Percentiles rank a stretch among this genome's conserved stretches.
These are phyloP conservation scores for Juglanconis oblonga DNA, from an alignment of 2,329 filamentous ascomycete genomes.

Conservation along the genomic window DNA sequence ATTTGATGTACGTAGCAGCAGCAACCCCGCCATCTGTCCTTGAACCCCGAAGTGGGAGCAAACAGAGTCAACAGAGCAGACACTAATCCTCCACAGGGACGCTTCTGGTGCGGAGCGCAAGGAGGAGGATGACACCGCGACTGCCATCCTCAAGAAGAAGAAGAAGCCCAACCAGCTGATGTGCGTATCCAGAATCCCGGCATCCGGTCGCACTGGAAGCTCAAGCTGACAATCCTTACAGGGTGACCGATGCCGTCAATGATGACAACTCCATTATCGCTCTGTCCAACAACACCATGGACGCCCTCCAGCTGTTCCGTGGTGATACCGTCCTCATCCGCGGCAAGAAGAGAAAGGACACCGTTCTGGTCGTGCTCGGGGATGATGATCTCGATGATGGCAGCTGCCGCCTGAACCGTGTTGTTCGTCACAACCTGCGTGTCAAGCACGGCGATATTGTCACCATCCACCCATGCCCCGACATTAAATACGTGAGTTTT, in stretches of 20 bases:
- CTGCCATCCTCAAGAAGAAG: conserved; percentile 99
- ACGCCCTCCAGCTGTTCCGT: conserved; percentile 95
- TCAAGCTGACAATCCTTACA: conserved; percentile 36
- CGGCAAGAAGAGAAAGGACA: conserved; percentile 99
- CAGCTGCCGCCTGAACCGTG: conserved; percentile 95
- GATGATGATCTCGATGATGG: conserved; percentile 98
- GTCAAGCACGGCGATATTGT: conserved; percentile 99
- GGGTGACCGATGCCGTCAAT: conserved; percentile 96
- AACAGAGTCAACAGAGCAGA: neutral
- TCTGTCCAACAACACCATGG: conserved; percentile 98
- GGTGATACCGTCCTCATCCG: conserved; percentile 97
- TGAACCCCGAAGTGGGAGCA: neutral
- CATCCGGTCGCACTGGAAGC: neutral
- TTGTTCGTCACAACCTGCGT: conserved; percentile 95
- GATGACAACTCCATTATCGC: conserved; percentile 99
- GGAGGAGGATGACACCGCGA: conserved; percentile 87
- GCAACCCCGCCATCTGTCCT: neutral
- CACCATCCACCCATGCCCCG: conserved; percentile 94
- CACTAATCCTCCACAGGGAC: conserved; percentile 56
- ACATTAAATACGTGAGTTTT: conserved; percentile 97
- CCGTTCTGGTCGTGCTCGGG: conserved; percentile 92
- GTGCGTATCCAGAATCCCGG: conserved; percentile 44
- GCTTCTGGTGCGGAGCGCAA: conserved; percentile 84
- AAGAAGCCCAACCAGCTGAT: conserved; percentile 99
- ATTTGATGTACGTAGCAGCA: conserved; percentile 64